Evolutionary conservation across 208 protist species (phyloP), one percentile per base, ranked within the genome.

Genomic region (Leishmania major): DNA sequence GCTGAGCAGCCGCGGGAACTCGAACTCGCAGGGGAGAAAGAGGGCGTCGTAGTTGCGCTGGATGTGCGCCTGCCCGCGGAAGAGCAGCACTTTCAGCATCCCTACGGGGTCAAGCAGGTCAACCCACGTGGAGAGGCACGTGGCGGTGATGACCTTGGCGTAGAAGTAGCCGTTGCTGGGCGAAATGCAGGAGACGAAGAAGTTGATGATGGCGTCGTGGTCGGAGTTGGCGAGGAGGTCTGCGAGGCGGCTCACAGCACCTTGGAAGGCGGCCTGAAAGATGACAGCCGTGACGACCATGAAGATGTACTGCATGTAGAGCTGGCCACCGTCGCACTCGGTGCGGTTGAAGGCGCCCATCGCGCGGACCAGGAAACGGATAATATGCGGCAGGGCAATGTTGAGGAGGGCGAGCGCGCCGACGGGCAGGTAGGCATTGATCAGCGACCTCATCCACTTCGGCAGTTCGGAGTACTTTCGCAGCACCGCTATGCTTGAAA

Each of bases 251-350:
- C 76, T 83, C 51, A 95, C 45, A 60, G 90, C 85, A 40, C 93
- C 93, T 66, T 97, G 94, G 64, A 97, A 89, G 53, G 93, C 90
- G 17, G 93, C 92, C 80, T 97, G 94, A 70, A 95, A 94, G 51
- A 97, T 87, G 45, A 97, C 92, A 71, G 88, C 93, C 17, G 94
- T 95, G 60, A 97, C 86, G 37, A 97, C 88, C 94, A 96, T 97
- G 84, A 96, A 97, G 67, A 94, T 43, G 86, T 95, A 96, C 85
- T 96, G 91, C 79, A 97, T 77, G 77, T 92, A 89, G 31, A 97
- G 81, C 60, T 90, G 88, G 13, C 88, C 89, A n/a, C 83, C 82
- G 40, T 94, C 87, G 51, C 89, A 90, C 80, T 95, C 90, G 0
- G 47, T 72, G 75, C 90, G 78, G 73, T 92, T 96, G 74, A 94